These are phyloP conservation scores for Exophiala oligosperma DNA, from an alignment of 2,329 filamentous ascomycete genomes.

Conservation along the genomic window DNA sequence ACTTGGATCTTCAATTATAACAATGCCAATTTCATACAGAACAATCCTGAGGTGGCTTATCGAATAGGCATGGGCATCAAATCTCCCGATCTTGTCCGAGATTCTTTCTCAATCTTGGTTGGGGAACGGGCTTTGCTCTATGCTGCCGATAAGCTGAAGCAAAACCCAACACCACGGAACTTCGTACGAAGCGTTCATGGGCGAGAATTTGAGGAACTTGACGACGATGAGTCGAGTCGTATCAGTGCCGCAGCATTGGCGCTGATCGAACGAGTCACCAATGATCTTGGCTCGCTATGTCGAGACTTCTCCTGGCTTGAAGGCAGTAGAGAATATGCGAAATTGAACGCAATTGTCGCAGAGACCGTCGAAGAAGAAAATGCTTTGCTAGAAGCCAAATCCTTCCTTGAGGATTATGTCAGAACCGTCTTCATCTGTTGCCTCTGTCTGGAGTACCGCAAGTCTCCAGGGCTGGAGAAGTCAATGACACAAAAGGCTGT, in stretches of 20 bases:
- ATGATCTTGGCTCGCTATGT: conserved; percentile 36
- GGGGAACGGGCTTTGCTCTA: conserved; percentile 59
- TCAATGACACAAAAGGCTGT: conserved; percentile 1
- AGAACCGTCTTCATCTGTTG: conserved; percentile 33
- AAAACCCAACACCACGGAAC: not conserved
- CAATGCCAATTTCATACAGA: conserved; percentile 62
- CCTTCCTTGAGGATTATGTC: conserved; percentile 34
- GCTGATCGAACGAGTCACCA: conserved; percentile 51
- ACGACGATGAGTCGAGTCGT: conserved; percentile 57
- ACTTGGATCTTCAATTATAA: conserved; percentile 59
- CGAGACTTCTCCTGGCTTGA: conserved; percentile 42
- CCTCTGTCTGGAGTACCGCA: conserved; percentile 18
- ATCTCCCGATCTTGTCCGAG: conserved; percentile 36
- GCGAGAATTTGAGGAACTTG: conserved; percentile 49
- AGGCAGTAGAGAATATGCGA: conserved; percentile 33
- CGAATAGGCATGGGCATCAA: conserved; percentile 52
- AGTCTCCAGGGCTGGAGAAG: conserved; percentile 6
- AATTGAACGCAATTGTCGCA: conserved; percentile 30
- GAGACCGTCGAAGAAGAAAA: conserved; percentile 17
- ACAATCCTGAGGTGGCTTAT: conserved; percentile 62
- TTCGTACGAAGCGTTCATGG: conserved; percentile 41
- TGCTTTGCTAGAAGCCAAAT: conserved; percentile 27
- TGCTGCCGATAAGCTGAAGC: conserved; percentile 10
- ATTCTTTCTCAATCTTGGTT: conserved; percentile 62
- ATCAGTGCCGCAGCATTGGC: conserved; percentile 60